phyloP scores from a whole-genome alignment of 352 stramenopile species.

The Phytophthora crassamura region DNA sequence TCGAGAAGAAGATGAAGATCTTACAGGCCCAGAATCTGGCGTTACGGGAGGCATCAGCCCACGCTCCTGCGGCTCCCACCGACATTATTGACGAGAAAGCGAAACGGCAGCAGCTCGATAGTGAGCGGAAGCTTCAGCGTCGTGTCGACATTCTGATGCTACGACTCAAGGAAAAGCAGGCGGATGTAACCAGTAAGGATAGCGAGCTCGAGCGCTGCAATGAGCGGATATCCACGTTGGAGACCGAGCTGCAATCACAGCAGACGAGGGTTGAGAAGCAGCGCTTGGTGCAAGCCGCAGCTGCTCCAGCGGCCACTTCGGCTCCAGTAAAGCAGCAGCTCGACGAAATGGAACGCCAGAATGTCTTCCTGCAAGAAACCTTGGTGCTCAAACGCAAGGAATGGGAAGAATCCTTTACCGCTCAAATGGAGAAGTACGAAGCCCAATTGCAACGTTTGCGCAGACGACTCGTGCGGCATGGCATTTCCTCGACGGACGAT shows the following conservation, averaged over 20 bases:
- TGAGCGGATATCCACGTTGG: conserved; percentile 38
- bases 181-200: conserved; percentile 49
- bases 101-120: conserved; percentile 56
- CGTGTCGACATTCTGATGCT: conserved; percentile 69
- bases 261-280: conserved; percentile 32
- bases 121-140: conserved; percentile 75
- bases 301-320: conserved; percentile 1
- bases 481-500: conserved; percentile 22
- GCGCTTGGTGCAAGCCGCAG: conserved; percentile 10
- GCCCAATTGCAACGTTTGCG: conserved; percentile 56
- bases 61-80: background rate
- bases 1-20: conserved; percentile 77
- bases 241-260: conserved; percentile 43
- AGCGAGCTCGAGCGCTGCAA: conserved; percentile 52
- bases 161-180: conserved; percentile 75
- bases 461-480: conserved; percentile 45
- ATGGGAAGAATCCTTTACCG: conserved; percentile 55
- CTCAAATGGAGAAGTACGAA: conserved; percentile 69
- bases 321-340: conserved; percentile 30
- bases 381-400: conserved; percentile 70
- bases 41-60: conserved; percentile 53
- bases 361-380: conserved; percentile 64
- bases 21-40: conserved; percentile 85
- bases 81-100: conserved; percentile 11
- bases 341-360: conserved; percentile 60